phyloP scores from a whole-genome alignment of 2,329 filamentous ascomycete species.

The Bipolaris zeicola region DNA sequence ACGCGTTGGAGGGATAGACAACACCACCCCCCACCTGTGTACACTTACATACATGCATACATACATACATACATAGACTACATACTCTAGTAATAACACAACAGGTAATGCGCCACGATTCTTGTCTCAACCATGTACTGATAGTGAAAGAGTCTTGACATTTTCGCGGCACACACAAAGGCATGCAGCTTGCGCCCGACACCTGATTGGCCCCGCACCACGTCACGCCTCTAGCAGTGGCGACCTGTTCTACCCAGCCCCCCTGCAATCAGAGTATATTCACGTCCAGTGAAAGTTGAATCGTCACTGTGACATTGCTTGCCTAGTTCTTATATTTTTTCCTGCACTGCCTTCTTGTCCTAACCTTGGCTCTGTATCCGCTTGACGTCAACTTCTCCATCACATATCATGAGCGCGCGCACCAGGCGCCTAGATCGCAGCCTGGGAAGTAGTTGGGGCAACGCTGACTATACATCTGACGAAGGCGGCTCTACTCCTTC shows the following conservation, averaged over 20 bases:
- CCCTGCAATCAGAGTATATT: conserved; percentile 13
- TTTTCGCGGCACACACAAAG: conserved; percentile 7
- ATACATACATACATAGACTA: too few species aligned
- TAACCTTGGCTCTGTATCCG: neutral
- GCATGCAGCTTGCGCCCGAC: conserved; percentile 5
- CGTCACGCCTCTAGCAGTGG: conserved; percentile 37
- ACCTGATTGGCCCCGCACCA: conserved; percentile 36
- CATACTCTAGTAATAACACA: neutral
- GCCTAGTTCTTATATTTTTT: neutral
- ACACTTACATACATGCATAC: neutral
- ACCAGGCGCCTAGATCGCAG: conserved; percentile 30
- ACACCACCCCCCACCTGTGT: conserved; percentile 1
- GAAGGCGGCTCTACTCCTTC: conserved; percentile 33
- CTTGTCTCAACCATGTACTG: neutral
- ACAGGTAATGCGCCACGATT: neutral
- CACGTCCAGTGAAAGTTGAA: neutral
- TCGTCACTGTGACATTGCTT: neutral
- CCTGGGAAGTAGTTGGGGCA: conserved; percentile 45
- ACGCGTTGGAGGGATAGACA: conserved; percentile 2
- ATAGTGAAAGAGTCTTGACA: neutral
- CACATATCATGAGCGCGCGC: conserved; percentile 22
- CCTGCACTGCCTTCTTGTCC: neutral
- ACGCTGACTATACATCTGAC: conserved; percentile 38
- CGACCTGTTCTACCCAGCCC: conserved; percentile 29
- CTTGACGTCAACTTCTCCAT: neutral